These are phyloP conservation scores for Neckera pumila DNA, from an alignment of 225 moss, liverwort and hornwort genomes.

Conservation along the genomic window DNA sequence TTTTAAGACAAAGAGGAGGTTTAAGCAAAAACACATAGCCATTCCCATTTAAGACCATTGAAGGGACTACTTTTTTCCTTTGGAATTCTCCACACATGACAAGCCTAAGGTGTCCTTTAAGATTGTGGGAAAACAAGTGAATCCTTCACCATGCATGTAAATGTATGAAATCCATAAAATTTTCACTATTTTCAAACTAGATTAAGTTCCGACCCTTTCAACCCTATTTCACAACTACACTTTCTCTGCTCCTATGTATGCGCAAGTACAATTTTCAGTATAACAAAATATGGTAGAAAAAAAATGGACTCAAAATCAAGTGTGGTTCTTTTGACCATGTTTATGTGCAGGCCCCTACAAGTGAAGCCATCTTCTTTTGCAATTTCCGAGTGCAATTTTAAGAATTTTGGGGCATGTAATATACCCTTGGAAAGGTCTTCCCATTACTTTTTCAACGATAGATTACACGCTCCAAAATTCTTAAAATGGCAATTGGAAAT, in stretches of 20 bases:
- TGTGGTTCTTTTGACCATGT: too few species aligned
- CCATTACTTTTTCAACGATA: too few species aligned
- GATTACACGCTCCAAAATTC: too few species aligned
- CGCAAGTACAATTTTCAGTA: fast-evolving
- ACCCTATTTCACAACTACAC: fast-evolving
- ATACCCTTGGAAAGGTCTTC: too few species aligned
- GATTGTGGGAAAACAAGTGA: not conserved
- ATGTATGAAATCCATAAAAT: not conserved
- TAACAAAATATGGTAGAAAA: too few species aligned
- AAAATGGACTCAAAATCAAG: too few species aligned
- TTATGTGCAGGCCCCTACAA: too few species aligned
- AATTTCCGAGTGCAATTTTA: too few species aligned
- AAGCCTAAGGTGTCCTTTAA: not conserved
- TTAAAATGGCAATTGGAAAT: too few species aligned
- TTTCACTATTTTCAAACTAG: not conserved
- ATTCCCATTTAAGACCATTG: not conserved
- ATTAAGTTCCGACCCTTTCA: not conserved
- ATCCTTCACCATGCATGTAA: not conserved
- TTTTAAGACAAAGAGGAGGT: not conserved
- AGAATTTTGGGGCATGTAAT: too few species aligned
- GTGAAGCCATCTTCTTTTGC: too few species aligned
- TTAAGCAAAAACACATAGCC: not conserved
- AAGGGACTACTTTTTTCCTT: not conserved
- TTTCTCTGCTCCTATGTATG: fast-evolving
- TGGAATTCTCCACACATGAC: not conserved